These are phyloP conservation scores for Chrysoporthe deuterocubensis DNA, from an alignment of 2,329 filamentous ascomycete genomes.

Conservation along the genomic window DNA sequence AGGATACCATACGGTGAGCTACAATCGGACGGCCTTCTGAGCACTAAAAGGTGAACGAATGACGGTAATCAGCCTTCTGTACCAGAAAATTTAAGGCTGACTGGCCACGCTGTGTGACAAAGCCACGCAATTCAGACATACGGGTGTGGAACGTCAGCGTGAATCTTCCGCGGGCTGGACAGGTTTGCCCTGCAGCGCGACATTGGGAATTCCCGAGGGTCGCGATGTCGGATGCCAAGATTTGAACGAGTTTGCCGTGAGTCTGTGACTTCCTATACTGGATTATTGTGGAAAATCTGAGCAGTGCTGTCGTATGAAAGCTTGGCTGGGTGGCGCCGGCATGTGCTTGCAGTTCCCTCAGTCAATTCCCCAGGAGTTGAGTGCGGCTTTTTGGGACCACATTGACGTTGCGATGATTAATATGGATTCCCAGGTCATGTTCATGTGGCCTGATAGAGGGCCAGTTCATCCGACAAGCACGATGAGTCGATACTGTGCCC, in stretches of 20 bases:
- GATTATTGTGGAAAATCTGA: too few relatives aligned
- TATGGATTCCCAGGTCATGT: not conserved
- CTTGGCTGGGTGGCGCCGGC: not conserved
- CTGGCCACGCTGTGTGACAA: not conserved
- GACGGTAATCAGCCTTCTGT: not conserved
- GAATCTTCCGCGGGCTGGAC: not conserved
- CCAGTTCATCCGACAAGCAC: slow-evolving; percentile 5
- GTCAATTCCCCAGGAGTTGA: not conserved
- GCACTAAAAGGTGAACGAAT: not conserved
- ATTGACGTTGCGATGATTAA: not conserved
- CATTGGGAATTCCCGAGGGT: not conserved
- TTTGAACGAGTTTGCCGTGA: not conserved
- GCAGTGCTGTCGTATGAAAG: too few relatives aligned
- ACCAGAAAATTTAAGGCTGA: not conserved
- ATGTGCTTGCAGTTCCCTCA: not conserved
- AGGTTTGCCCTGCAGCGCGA: not conserved
- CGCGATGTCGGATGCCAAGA: not conserved
- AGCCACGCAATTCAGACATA: not conserved
- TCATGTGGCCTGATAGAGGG: not conserved
- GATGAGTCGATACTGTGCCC: slow-evolving; percentile 6
- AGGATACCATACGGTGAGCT: not conserved
- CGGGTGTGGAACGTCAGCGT: not conserved
- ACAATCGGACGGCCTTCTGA: not conserved
- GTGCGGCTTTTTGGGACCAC: not conserved
- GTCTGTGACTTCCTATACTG: too few relatives aligned